Percentiles rank a stretch among this genome's conserved stretches.
These are phyloP conservation scores for Diaporthe batatas DNA, from an alignment of 2,329 filamentous ascomycete species.

Conservation along the genomic window DNA sequence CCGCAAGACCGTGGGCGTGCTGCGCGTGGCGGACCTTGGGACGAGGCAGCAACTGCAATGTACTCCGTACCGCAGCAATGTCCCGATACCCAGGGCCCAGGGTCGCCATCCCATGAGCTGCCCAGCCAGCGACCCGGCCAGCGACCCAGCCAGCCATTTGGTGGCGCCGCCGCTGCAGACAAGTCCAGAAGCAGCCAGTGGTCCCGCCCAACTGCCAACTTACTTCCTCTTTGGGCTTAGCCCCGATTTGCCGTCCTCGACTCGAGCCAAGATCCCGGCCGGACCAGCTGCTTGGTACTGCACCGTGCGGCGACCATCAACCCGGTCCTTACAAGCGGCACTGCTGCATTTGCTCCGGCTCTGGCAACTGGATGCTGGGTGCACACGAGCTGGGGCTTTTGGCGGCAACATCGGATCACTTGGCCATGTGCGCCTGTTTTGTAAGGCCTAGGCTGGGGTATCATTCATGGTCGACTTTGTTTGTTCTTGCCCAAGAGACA, in stretches of 20 bases:
- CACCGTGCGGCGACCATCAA: neutral
- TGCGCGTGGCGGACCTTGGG: conserved; percentile 7
- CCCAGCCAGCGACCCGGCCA: conserved; percentile 10
- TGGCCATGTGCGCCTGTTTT: neutral
- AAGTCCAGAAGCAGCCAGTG: conserved; percentile 14
- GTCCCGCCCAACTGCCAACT: conserved; percentile 29
- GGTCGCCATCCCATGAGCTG: conserved; percentile 19
- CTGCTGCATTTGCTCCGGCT: conserved; percentile 14
- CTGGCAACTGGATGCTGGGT: neutral
- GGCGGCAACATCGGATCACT: conserved; percentile 18
- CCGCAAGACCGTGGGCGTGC: conserved; percentile 18
- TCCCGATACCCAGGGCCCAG: too few species aligned
- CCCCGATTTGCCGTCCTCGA: neutral
- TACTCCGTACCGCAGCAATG: too few species aligned
- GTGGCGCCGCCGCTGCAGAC: conserved; percentile 13
- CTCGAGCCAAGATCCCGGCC: conserved; percentile 18
- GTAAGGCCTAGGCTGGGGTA: neutral
- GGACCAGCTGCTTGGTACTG: conserved; percentile 30
- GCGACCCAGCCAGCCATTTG: conserved; percentile 29
- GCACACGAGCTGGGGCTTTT: neutral
- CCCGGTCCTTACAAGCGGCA: conserved; percentile 1
- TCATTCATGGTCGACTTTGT: neutral
- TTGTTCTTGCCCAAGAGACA: neutral
- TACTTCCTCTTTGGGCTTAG: conserved; percentile 31
- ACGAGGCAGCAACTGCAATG: conserved; percentile 22